Percentiles rank a stretch among this genome's conserved stretches.
Evolutionary conservation across 768 basidiomycete species (phyloP).

Genomic region (Daedaleopsis nitida): DNA sequence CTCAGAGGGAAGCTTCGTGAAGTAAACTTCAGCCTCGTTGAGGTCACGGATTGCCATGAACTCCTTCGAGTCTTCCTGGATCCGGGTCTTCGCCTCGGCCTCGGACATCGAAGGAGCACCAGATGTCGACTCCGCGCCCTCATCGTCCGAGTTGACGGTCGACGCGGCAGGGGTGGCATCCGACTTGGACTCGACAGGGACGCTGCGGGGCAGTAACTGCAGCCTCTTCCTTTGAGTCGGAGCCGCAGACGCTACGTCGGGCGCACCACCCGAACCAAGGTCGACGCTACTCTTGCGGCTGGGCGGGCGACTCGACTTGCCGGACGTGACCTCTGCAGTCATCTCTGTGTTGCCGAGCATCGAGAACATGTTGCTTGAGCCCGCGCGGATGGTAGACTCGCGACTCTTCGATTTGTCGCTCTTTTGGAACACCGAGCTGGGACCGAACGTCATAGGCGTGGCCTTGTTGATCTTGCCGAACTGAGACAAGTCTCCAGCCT

Average conservation of each 20-base stretch:
- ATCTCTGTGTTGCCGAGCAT: slow-evolving; percentile 71
- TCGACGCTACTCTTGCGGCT: slow-evolving; percentile 56
- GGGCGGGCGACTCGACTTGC: slow-evolving; percentile 53
- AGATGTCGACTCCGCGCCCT: slow-evolving; percentile 37
- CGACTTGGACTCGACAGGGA: slow-evolving; percentile 47
- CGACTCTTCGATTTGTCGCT: slow-evolving; percentile 67
- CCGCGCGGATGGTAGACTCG: slow-evolving; percentile 71
- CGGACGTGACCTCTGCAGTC: slow-evolving; percentile 46
- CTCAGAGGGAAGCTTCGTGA: slow-evolving; percentile 66
- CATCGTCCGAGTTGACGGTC: slow-evolving; percentile 51
- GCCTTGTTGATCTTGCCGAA: slow-evolving; percentile 84
- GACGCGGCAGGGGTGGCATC: slow-evolving; percentile 46
- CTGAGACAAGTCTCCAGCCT: slow-evolving; percentile 83
- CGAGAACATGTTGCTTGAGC: slow-evolving; percentile 87
- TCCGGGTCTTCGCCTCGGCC: slow-evolving; percentile 70
- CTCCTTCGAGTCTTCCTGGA: slow-evolving; percentile 82
- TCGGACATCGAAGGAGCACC: slow-evolving; percentile 55
- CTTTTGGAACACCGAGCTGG: slow-evolving; percentile 79
- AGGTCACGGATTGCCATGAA: slow-evolving; percentile 83
- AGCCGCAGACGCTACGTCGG: slow-evolving; percentile 41
- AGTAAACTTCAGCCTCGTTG: slow-evolving; percentile 88
- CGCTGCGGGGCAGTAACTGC: slow-evolving; percentile 77
- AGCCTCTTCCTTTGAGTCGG: slow-evolving; percentile 71
- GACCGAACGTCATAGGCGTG: slow-evolving; percentile 76
- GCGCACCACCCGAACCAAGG: slow-evolving; percentile 44